Evolutionary conservation across 495 filamentous ascomycete species (phyloP).

Genomic region (Rostrohypoxylon terebratum): DNA sequence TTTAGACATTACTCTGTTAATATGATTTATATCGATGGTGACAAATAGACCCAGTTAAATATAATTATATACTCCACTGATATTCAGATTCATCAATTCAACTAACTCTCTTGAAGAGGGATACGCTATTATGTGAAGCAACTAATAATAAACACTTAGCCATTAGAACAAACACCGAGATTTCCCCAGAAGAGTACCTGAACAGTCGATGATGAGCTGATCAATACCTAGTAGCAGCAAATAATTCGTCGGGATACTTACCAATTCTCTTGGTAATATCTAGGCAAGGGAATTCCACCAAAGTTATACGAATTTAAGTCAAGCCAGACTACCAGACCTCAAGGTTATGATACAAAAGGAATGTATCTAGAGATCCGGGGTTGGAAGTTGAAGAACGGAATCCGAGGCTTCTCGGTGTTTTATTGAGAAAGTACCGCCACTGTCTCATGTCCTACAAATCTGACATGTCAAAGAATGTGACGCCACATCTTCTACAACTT

Average conservation of each 20-base stretch:
- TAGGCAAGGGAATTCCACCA: neutral
- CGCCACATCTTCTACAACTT: constrained; percentile 12
- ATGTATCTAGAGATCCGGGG: neutral
- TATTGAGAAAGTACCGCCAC: neutral
- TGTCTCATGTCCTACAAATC: neutral
- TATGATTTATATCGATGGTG: neutral
- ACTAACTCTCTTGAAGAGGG: neutral
- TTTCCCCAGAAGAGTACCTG: neutral
- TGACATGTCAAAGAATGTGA: neutral
- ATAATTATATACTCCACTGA: neutral
- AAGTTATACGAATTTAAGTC: neutral
- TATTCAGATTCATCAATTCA: neutral
- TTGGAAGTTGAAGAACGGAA: neutral
- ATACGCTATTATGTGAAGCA: neutral
- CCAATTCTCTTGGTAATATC: neutral
- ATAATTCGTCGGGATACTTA: neutral
- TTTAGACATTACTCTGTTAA: neutral
- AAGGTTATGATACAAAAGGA: neutral
- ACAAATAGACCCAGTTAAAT: neutral
- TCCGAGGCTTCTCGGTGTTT: neutral
- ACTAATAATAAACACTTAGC: neutral
- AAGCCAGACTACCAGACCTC: no score
- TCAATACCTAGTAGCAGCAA: neutral
- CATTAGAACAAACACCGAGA: constrained; percentile 2
- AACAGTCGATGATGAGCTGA: neutral